Percentiles rank a stretch among this genome's conserved stretches.
These are phyloP conservation scores for Acmispon strigosus DNA, from an alignment of 306 rosid species.

Conservation along the genomic window DNA sequence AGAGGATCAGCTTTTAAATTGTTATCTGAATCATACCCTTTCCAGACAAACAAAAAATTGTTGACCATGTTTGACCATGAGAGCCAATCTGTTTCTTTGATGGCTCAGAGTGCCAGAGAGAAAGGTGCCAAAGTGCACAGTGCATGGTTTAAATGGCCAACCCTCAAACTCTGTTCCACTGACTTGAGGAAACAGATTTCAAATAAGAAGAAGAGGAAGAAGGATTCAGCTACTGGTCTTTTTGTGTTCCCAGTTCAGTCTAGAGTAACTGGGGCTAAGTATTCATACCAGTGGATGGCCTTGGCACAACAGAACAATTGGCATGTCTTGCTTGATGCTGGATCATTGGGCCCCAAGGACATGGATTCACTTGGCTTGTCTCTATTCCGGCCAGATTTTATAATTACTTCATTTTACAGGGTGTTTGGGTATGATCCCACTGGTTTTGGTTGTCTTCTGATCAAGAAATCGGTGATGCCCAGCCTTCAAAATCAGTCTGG, in stretches of 20 bases:
- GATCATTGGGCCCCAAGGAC: constrained; percentile 95
- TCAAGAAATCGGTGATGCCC: constrained; percentile 85
- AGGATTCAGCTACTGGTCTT: constrained; percentile 85
- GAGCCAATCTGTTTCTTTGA: constrained; percentile 94
- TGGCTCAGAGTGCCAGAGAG: constrained; percentile 86
- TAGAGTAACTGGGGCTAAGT: constrained; percentile 91
- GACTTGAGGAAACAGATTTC: constrained; percentile 92
- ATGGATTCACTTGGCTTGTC: constrained; percentile 98
- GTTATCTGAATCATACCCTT: constrained; percentile 88
- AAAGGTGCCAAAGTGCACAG: constrained; percentile 87
- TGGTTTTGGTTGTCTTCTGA: constrained; percentile 93
- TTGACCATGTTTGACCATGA: constrained; percentile 97
- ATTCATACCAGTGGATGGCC: constrained; percentile 99
- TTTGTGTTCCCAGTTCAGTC: constrained; percentile 97
- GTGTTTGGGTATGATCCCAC: constrained; percentile 95
- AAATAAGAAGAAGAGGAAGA: constrained; percentile 79
- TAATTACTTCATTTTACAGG: constrained; percentile 89
- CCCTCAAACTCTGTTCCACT: constrained; percentile 85
- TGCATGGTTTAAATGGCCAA: constrained; percentile 98
- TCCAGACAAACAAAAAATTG: constrained; percentile 78
- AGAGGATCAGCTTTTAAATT: constrained; percentile 90
- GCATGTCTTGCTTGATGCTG: constrained; percentile 97
- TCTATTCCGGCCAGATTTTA: constrained; percentile 90
- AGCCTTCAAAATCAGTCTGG: constrained; percentile 88
- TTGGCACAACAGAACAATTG: constrained; percentile 94